Base-by-base conservation (phyloP, 1,284 basidiomycete genomes). In the Marasmius tenuissimus region DNA sequence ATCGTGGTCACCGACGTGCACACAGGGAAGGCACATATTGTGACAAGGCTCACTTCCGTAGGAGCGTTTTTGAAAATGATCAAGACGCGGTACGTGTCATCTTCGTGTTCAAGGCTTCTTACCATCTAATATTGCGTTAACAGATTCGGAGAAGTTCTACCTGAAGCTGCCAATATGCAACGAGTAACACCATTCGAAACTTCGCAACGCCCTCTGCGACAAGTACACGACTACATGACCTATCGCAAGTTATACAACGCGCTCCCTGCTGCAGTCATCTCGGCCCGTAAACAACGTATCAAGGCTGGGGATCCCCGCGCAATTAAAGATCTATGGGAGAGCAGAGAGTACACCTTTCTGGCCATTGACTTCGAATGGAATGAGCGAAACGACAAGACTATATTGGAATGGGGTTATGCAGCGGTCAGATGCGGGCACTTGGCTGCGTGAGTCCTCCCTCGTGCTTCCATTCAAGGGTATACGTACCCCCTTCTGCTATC, bases 341-440 rank as follows among this genome's bases (percentile, higher is more conserved):
- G 78, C 62, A 81, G 77, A 60, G 88, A 91, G 64, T 88, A 88
- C 74, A 89, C 87, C 0, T 94, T 91, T 69, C 73, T 94, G 50
- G 85, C 90, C 3, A 75, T 95, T 7, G 85, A 88, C 66, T 91
- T 93, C 66, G 89, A 91, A 66, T 90, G 87, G 84, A 89, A 85
- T 63, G 92, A 94, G 69, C 84, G 88, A 62, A 92, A 92, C 72
- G 75, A 85, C 67, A 85, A 80, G 62, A 85, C 81, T 57, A 85
- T 80, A 68, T 70, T 93, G 60, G 92, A 94, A 73, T 92, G 90
- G 80, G 92, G 93, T 1, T 90, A 93, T 72, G 89, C 92, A 42
- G 90, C 89, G 6, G 80, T 92, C 56, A 78, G 92, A 42, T 92
- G 90, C 70, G 85, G 85, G 1, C 87, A 91, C 75, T 76, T 94